Evolutionary conservation across 306 rosid species (phyloP).

Genomic region (Vigna nakashimae): DNA sequence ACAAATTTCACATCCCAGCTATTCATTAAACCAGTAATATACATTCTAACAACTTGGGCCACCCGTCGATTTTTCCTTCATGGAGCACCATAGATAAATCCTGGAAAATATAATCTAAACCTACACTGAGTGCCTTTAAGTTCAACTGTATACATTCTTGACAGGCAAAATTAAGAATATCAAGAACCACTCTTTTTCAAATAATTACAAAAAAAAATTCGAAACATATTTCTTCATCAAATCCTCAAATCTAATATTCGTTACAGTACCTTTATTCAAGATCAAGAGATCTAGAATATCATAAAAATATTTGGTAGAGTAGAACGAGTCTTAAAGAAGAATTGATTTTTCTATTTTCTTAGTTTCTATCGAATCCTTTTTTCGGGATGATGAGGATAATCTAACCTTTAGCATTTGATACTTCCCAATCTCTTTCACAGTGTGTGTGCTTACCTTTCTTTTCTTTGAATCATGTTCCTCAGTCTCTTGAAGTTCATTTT

Average conservation of each 20-base stretch:
- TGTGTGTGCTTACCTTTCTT: constrained; percentile 27
- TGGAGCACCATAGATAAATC: not conserved
- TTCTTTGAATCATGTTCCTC: not conserved
- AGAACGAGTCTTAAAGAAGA: no score
- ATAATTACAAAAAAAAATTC: not conserved
- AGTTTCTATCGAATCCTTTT: no score
- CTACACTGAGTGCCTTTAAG: not conserved
- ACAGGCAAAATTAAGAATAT: not conserved
- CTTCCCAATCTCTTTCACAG: not conserved
- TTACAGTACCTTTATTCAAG: not conserved
- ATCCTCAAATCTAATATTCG: constrained; percentile 1
- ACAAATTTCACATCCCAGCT: not conserved
- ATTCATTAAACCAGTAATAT: not conserved
- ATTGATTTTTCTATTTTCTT: no score
- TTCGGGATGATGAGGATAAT: not conserved
- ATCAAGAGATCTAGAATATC: constrained; percentile 8
- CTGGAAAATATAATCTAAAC: constrained; percentile 18
- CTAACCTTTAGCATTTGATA: constrained; percentile 7
- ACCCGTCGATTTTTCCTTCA: not conserved
- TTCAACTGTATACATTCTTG: constrained; percentile 24
- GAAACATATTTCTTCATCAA: not conserved
- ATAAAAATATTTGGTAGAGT: not conserved
- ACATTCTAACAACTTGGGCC: not conserved
- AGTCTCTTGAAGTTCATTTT: constrained; percentile 4
- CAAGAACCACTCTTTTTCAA: constrained; percentile 5